A percentile compares a stretch with the other conserved stretches of the same genome.
Evolutionary conservation across 2,329 filamentous ascomycete species (phyloP).

Genomic region (Neopestalotiopsis rosae): DNA sequence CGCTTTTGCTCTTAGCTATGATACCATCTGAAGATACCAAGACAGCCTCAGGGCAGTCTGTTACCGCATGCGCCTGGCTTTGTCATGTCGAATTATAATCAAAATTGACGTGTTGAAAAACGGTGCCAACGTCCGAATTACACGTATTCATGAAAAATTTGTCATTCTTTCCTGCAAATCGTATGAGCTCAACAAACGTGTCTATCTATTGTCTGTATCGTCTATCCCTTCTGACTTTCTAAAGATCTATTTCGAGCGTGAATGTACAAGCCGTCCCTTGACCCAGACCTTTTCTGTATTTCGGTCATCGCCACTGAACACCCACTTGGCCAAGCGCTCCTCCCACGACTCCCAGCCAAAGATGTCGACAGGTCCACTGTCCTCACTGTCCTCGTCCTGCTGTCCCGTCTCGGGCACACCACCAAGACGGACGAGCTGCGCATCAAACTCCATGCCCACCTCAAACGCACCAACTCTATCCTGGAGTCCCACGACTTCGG

Average conservation of each 20-base stretch:
- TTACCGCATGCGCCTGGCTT: neutral
- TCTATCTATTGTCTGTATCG: neutral
- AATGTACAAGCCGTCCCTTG: constrained; percentile 79
- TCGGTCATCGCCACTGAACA: constrained; percentile 90
- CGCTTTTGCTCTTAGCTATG: neutral
- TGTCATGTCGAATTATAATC: neutral
- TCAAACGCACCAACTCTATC: constrained; percentile 80
- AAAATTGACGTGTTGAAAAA: neutral
- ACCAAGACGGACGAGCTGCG: constrained; percentile 76
- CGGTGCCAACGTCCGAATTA: neutral
- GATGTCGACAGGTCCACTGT: constrained; percentile 75
- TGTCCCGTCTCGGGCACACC: constrained; percentile 46
- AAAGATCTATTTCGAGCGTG: neutral
- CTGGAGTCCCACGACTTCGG: constrained; percentile 76
- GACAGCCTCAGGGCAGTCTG: neutral
- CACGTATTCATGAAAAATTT: neutral
- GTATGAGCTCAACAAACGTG: neutral
- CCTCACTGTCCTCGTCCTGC: constrained; percentile 34
- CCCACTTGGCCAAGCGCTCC: constrained; percentile 89
- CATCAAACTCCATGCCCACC: constrained; percentile 88
- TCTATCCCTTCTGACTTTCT: too few species aligned
- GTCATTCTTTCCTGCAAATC: neutral
- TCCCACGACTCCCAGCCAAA: constrained; percentile 94
- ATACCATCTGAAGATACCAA: constrained; percentile 1
- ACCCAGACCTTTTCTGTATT: constrained; percentile 94